Conservation (phyloP, 2,329 filamentous ascomycete species). For the Thielaviopsis musarum region DNA sequence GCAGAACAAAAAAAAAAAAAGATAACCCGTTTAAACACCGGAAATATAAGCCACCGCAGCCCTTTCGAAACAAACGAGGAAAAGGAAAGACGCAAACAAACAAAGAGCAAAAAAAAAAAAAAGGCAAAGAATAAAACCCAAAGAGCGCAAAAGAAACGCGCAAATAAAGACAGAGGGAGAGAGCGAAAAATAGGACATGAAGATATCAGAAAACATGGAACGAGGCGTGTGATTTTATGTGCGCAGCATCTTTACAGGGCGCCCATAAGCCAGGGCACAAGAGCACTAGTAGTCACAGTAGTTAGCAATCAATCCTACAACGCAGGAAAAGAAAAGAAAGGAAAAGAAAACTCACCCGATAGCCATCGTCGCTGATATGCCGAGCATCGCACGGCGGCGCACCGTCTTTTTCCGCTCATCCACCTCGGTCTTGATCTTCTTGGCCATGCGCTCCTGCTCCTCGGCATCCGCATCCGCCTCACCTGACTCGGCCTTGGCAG, state of each 20-base stretch:
- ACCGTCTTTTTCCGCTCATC: conserved; percentile 75
- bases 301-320: conserved; percentile 13
- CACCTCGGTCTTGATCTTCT: conserved; percentile 67
- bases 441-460: conserved; percentile 36
- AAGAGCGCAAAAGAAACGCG: not conserved
- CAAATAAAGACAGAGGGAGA: not conserved
- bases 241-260: conserved; percentile 24
- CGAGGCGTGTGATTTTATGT: conserved; percentile 1
- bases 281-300: conserved; percentile 19
- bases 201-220: conserved; percentile 6
- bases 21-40: conserved; percentile 4
- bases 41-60: conserved; percentile 4
- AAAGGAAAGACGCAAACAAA: conserved; percentile 4
- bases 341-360: conserved; percentile 55
- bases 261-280: conserved; percentile 36
- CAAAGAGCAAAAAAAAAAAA: conserved; percentile 4
- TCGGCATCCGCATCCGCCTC: conserved; percentile 18
- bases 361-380: conserved; percentile 71
- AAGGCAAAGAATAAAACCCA: conserved; percentile 2
- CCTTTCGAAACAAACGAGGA: conserved; percentile 8
- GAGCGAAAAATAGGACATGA: conserved; percentile 2
- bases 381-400: conserved; percentile 68
- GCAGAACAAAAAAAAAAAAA: not conserved
- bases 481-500: conserved; percentile 22
- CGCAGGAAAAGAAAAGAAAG: conserved; percentile 11